Conservation (phyloP, 129 eudicot species). For the Arctium minus region DNA sequence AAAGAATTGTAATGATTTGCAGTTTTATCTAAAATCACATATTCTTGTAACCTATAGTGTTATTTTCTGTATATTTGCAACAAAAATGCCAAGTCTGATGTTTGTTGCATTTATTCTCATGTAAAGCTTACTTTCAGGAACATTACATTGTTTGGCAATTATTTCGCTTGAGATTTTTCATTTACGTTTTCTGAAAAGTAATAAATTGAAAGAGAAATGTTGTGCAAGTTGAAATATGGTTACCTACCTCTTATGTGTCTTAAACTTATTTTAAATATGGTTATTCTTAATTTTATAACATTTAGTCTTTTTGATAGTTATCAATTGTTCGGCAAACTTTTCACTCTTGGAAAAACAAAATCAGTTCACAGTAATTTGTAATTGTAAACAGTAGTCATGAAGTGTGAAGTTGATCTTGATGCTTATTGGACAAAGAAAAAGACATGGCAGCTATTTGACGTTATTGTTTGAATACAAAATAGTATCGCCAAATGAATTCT, state of each 20-base stretch:
- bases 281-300: neutral
- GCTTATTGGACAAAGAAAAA: neutral
- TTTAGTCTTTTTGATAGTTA: neutral
- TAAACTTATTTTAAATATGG: too few species aligned
- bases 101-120: neutral
- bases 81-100: neutral
- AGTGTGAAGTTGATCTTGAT: neutral
- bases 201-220: neutral
- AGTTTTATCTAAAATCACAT: neutral
- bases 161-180: too few species aligned
- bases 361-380: neutral
- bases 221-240: neutral
- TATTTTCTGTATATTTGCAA: conserved; percentile 4
- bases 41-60: neutral
- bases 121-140: neutral
- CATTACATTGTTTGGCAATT: neutral
- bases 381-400: neutral
- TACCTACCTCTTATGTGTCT: too few species aligned
- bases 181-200: neutral
- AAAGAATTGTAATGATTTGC: neutral
- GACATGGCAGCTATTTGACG: neutral
- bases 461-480: neutral
- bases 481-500: neutral
- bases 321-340: neutral
- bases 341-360: neutral